Percentiles rank a stretch among this genome's conserved stretches.
Conservation (phyloP, 139 green algal genomes). For the Pseudopediastrum boryanum region DNA sequence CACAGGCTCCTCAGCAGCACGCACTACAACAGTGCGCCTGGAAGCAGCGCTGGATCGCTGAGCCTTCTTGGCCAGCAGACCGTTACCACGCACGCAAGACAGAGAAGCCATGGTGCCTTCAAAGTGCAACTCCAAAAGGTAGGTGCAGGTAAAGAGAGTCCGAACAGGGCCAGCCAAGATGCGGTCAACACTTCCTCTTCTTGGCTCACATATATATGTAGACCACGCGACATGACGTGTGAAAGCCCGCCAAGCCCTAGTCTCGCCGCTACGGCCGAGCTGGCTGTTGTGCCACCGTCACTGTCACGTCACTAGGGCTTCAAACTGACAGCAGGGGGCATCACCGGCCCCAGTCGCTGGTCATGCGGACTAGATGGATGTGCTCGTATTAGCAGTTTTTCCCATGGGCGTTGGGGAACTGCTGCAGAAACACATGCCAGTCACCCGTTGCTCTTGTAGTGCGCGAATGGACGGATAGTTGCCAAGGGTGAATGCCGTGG, state of each 20-base stretch:
- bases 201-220: too few relatives aligned
- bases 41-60: conserved; percentile 1
- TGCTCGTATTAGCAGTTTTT: too few relatives aligned
- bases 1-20: conserved; percentile 54
- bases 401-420: too few relatives aligned
- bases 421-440: too few relatives aligned
- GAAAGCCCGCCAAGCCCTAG: conserved; percentile 18
- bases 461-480: too few relatives aligned
- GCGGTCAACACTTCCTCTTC: too few relatives aligned
- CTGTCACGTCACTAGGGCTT: too few relatives aligned
- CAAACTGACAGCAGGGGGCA: too few relatives aligned
- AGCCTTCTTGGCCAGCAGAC: neutral
- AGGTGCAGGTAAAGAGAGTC: neutral
- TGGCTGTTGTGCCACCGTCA: neutral
- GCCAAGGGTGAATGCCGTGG: too few relatives aligned
- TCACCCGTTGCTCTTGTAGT: too few relatives aligned
- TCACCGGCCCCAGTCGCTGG: too few relatives aligned
- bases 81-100: neutral
- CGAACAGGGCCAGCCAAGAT: neutral
- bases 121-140: neutral
- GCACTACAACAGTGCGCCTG: conserved; percentile 32
- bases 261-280: neutral
- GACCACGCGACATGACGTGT: neutral
- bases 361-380: too few relatives aligned
- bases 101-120: neutral